These are phyloP conservation scores for Kodamaea arcana DNA, from an alignment of 1,139 yeast genomes.

Conservation along the genomic window DNA sequence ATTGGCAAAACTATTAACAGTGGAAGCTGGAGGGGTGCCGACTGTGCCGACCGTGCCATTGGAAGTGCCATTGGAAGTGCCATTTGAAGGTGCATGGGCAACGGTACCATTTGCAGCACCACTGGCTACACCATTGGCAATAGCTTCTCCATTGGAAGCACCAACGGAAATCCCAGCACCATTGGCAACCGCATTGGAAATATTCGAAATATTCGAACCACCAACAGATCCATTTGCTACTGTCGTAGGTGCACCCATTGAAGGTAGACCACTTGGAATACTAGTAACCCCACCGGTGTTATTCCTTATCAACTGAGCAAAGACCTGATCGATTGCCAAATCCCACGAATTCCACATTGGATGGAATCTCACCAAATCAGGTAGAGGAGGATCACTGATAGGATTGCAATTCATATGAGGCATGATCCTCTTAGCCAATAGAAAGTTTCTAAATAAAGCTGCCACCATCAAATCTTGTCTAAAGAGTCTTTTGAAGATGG, in stretches of 20 bases:
- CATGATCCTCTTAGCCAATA: conserved; percentile 91
- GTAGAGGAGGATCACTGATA: conserved; percentile 87
- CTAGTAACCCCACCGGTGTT: conserved; percentile 7
- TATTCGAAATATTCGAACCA: conserved; percentile 8
- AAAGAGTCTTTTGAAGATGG: conserved; percentile 82
- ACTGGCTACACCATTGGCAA: not conserved
- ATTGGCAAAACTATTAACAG: conserved; percentile 26
- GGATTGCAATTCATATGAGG: conserved; percentile 93
- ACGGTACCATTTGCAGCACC: not conserved
- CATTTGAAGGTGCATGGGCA: not conserved
- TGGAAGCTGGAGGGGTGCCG: not conserved
- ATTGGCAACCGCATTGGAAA: conserved; percentile 20
- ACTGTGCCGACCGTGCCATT: not conserved
- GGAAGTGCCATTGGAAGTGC: not conserved
- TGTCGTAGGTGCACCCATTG: conserved; percentile 2
- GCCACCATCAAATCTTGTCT: conserved; percentile 97
- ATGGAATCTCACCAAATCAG: conserved; percentile 74
- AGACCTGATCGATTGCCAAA: conserved; percentile 89
- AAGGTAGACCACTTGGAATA: not conserved
- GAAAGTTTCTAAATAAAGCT: conserved; percentile 86
- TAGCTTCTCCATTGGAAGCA: not conserved
- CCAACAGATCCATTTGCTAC: conserved; percentile 3
- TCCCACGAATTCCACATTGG: conserved; percentile 99
- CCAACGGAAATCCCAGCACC: conserved; percentile 16
- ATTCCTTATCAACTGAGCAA: conserved; percentile 59